Base-by-base conservation (phyloP, 2,329 filamentous ascomycete species). In the Berkeleyomyces basicola region DNA sequence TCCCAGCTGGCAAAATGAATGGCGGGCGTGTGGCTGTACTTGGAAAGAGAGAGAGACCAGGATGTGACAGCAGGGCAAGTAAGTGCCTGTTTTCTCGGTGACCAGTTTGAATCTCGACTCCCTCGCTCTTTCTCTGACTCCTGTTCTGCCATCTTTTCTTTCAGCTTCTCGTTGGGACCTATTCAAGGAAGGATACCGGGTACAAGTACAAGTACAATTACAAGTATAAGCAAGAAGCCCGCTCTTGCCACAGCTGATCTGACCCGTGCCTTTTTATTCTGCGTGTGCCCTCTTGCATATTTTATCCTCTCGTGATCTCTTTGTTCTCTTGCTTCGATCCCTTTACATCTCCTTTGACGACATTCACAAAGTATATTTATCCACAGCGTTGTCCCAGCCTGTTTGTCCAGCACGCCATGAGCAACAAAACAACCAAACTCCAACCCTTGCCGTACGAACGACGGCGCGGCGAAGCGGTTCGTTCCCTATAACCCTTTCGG, bases 391-490 rank as follows among this genome's bases (percentile, higher is more conserved):
- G 10, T 4, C 42, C 10, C n/a, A 11, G 6, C 42, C 11, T 31
- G 10, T 5, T 33, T 55, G 7, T 9, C 2, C 11, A 7, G 7
- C 9, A 61, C 65, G 85, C 84, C 82, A 74, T 81, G 51, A 74
- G 70, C 63, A 82, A 78, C 3, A 44, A 44, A 51, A 69, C 75
- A 68, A 72, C 74, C 64, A 88, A 85, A 72, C 80, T 84, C 70
- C 81, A 63, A 49, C 36, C 62, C 10, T 44, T 85, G 64, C 80
- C 82, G 47, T 84, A 89, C 70, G 91, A 96, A 74, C 83, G 87
- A 73, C 86, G 89, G 68, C 90, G 88, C 75, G 90, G 90, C 68
- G 91, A 96, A 76, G 83, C 88, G 65, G 89, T 92, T 81, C 65
- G 81, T 61, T 36, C 16, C 31, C 36, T 23, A 33, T 55, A 7